These are phyloP conservation scores for Saccharum hybrid DNA, from an alignment of 202 grass and related monocot genomes.

Conservation along the genomic window DNA sequence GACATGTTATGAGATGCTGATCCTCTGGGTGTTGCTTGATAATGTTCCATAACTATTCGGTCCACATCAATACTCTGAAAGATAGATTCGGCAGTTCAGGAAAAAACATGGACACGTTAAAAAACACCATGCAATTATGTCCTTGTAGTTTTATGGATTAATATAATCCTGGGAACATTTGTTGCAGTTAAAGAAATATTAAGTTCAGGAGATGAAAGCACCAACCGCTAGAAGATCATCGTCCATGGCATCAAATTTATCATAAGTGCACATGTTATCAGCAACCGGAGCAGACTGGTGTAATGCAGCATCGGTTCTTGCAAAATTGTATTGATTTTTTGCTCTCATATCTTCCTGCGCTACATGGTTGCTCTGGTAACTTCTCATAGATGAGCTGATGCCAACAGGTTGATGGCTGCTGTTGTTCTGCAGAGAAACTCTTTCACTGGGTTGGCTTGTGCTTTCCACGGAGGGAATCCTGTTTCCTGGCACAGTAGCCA, in stretches of 20 bases:
- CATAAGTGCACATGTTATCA: conserved; percentile 45
- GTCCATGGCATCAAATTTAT: conserved; percentile 62
- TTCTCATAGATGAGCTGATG: conserved; percentile 19
- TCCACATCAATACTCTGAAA: conserved; percentile 90
- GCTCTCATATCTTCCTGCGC: conserved; percentile 34
- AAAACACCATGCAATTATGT: background rate
- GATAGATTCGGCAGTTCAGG: conserved; percentile 32
- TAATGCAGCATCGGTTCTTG: conserved; percentile 35
- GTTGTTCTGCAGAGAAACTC: conserved; percentile 26
- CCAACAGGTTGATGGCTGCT: conserved; percentile 34
- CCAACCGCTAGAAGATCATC: conserved; percentile 85
- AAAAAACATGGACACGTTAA: background rate
- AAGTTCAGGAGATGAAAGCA: conserved; percentile 18
- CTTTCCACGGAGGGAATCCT: conserved; percentile 47
- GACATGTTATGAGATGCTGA: conserved; percentile 47
- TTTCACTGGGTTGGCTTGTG: conserved; percentile 31
- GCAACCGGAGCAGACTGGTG: conserved; percentile 24
- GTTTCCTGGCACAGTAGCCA: conserved; percentile 34
- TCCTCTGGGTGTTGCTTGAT: conserved; percentile 72
- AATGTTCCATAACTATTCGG: conserved; percentile 91
- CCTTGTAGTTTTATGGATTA: conserved; percentile 16
- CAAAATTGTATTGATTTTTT: conserved; percentile 40
- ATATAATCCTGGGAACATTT: conserved; percentile 28
- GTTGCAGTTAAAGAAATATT: conserved; percentile 23
- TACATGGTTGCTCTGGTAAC: conserved; percentile 33